Conservation (phyloP, 2,329 filamentous ascomycete species). For the Talaromyces albobiverticillius region DNA sequence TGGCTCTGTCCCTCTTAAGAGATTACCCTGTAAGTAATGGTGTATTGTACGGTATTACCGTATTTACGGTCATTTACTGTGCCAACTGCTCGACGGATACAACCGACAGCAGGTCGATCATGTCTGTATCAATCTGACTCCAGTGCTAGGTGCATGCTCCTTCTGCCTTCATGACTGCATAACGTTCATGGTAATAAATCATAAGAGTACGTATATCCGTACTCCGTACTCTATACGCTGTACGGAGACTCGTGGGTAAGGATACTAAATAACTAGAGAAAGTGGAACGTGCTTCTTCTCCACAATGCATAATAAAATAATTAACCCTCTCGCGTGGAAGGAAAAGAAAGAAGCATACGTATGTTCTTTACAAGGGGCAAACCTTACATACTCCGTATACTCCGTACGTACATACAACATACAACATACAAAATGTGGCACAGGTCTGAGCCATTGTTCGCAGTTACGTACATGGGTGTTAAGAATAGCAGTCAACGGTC, state of each 20-base stretch:
- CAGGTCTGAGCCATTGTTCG: background rate
- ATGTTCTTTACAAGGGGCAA: background rate
- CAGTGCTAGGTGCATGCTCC: background rate
- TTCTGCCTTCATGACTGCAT: background rate
- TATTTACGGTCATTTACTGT: background rate
- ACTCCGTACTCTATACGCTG: no score
- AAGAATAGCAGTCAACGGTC: conserved; percentile 8
- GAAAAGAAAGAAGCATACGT: background rate
- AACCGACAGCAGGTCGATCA: conserved; percentile 2
- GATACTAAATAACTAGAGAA: no score
- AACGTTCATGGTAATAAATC: no score
- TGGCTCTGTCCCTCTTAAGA: no score
- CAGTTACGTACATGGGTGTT: background rate
- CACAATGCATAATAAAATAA: background rate
- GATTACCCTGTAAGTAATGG: no score
- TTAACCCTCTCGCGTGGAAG: no score
- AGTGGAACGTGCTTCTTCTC: background rate
- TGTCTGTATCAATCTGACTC: background rate
- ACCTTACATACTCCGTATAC: background rate
- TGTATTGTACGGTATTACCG: no score
- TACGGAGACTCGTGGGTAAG: no score
- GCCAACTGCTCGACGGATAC: background rate
- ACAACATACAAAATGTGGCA: background rate
- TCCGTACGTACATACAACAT: no score
- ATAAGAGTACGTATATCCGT: no score